Base-by-base conservation (phyloP, 2,329 filamentous ascomycete species). In the Aspergillus felis region DNA sequence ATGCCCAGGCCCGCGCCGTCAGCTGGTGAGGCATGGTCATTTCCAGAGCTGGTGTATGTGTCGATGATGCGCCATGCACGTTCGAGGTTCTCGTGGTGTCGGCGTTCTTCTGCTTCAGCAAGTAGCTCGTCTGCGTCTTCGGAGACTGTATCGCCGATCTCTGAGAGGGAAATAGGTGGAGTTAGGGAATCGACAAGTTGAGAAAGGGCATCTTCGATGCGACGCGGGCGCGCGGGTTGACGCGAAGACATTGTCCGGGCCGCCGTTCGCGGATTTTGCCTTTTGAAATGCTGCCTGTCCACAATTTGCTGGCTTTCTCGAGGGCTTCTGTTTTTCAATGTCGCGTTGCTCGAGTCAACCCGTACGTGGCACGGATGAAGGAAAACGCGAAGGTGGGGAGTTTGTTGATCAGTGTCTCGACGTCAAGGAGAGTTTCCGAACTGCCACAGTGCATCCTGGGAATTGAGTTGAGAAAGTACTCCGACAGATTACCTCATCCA, bases 161-260 rank as follows among this genome's bases (percentile, higher is more conserved):
- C 65, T 42, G 68, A 61, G 24, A 68, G 63, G n/a, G 72, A 65
- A 38, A 74, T 64, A 24, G 73, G 68, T 27, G 74, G 75, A 46
- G 74, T 66, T 44, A 78, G 66, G 50, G 73, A 75, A 50, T 76
- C 75, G 65, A 78, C 68, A 25, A 78, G 69, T 62, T 77, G 75
- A 55, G 72, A 74, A 58, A 78, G 69, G 41, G 75, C 75, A 59
- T 78, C 75, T 53, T 78, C 75, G 58, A 77, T 71, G 59, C 75
- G 75, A 59, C 74, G 74, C 51, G 71, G 69, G 58, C 75, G 74
- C 55, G 69, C 60, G 53, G 69, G 59, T 32, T 71, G 69, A 53
- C 71, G 68, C 54, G 68, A 62, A 35, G 74, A 69, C 66, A 70
- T 71, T 53, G 62, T 67, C 61, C 59, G 22, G 22, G 44, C 54